These are phyloP conservation scores for Royoungia palumana DNA, from an alignment of 768 basidiomycete genomes.

Conservation along the genomic window DNA sequence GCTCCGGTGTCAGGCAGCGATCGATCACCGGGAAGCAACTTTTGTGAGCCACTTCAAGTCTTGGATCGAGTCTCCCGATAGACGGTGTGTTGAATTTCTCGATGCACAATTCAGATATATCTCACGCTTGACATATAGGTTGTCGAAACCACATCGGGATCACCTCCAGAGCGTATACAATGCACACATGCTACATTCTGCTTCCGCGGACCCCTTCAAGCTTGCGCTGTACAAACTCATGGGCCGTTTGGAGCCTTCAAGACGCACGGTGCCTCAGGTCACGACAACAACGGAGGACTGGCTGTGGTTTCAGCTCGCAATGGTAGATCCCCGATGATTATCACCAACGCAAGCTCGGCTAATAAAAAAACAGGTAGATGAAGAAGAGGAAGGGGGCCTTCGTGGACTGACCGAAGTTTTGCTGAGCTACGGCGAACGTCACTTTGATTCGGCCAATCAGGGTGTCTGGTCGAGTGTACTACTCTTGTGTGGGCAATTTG, in stretches of 20 bases:
- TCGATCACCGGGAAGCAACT: constrained; percentile 74
- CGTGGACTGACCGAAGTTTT: constrained; percentile 71
- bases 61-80: constrained; percentile 79
- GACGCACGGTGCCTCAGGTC: constrained; percentile 77
- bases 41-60: constrained; percentile 81
- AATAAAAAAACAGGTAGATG: constrained; percentile 55
- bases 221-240: constrained; percentile 94
- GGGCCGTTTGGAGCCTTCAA: constrained; percentile 82
- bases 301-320: constrained; percentile 94
- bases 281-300: constrained; percentile 96
- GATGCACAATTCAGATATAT: background rate
- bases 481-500: constrained; percentile 92
- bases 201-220: constrained; percentile 92
- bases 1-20: constrained; percentile 60
- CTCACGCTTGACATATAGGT: constrained; percentile 34
- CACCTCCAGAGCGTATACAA: constrained; percentile 79
- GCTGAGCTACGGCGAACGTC: constrained; percentile 74
- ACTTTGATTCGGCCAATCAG: constrained; percentile 66
- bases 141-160: constrained; percentile 73
- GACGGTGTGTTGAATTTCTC: constrained; percentile 47
- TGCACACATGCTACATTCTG: constrained; percentile 85
- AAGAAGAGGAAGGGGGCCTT: constrained; percentile 77
- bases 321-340: constrained; percentile 42
- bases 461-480: constrained; percentile 82
- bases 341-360: constrained; percentile 1